Conservation (phyloP, 306 rosid species). For the Hippophae tibetana region DNA sequence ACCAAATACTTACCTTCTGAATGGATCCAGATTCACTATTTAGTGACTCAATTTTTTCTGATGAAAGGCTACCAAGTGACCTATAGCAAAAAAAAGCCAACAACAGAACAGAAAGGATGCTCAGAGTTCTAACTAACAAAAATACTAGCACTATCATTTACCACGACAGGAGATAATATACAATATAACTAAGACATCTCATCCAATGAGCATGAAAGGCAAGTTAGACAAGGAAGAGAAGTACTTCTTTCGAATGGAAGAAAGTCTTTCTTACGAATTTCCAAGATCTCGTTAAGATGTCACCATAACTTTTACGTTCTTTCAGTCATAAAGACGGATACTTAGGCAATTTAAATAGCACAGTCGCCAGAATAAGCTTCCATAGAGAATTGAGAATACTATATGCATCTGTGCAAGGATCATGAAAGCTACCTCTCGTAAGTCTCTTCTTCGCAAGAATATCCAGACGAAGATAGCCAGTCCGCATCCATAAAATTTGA, state of each 20-base stretch:
- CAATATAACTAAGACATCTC: no score
- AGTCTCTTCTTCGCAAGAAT: constrained; percentile 80
- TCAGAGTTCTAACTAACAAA: neutral
- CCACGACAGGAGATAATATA: no score
- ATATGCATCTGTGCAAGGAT: neutral
- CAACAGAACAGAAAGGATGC: constrained; percentile 1
- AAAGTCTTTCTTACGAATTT: no score
- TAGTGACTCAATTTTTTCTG: constrained; percentile 39
- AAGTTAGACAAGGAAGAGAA: no score
- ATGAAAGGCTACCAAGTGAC: constrained; percentile 50
- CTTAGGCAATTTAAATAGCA: no score
- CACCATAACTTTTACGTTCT: no score
- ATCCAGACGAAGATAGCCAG: constrained; percentile 82
- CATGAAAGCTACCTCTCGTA: constrained; percentile 48
- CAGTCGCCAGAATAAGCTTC: no score
- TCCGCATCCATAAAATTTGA: constrained; percentile 62
- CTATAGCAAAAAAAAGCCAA: constrained; percentile 22
- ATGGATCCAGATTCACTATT: constrained; percentile 43
- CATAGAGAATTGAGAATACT: neutral
- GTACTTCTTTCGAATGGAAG: no score
- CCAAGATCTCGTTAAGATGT: no score
- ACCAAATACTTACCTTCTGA: constrained; percentile 43
- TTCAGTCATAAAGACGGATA: no score
- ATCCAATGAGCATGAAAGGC: no score
- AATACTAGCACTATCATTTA: no score